phyloP scores from a whole-genome alignment of 1,284 basidiomycete species.

The Trichosporon sp. region DNA sequence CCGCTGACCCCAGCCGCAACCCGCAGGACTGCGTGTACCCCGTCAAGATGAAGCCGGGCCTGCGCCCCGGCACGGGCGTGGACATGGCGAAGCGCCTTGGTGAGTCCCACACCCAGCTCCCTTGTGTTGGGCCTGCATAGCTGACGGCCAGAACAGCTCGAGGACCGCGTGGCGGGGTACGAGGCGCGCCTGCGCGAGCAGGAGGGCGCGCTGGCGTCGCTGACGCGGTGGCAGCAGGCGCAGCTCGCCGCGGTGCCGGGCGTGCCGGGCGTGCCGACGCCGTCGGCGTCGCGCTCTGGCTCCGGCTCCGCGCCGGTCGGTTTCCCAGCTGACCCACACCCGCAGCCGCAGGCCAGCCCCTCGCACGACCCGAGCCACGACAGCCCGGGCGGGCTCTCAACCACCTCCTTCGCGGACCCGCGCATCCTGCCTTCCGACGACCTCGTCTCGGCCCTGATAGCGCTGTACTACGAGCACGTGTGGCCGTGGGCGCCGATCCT shows the following conservation, averaged over 20 bases:
- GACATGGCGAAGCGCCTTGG: constrained; percentile 46
- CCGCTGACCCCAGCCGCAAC: constrained; percentile 24
- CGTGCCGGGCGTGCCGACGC: background rate
- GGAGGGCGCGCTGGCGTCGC: constrained; percentile 29
- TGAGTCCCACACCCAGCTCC: constrained; percentile 16
- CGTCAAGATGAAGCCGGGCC: constrained; percentile 47
- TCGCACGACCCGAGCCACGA: constrained; percentile 28
- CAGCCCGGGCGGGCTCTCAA: constrained; percentile 28
- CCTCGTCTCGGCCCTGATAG: constrained; percentile 45
- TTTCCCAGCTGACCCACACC: background rate
- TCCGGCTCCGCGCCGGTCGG: background rate
- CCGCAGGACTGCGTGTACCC: constrained; percentile 44
- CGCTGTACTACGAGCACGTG: constrained; percentile 42
- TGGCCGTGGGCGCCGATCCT: constrained; percentile 49
- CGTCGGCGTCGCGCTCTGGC: background rate
- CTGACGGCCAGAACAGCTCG: constrained; percentile 31
- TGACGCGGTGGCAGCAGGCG: constrained; percentile 18
- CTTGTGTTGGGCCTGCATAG: background rate
- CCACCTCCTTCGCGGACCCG: constrained; percentile 37
- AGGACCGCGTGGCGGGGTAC: constrained; percentile 33
- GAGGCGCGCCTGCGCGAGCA: constrained; percentile 35
- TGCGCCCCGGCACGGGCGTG: constrained; percentile 45
- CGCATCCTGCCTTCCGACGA: constrained; percentile 46
- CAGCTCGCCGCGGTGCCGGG: no score
- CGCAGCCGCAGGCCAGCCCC: background rate